A percentile compares a stretch with the other conserved stretches of the same genome.
Evolutionary conservation across 2,329 filamentous ascomycete genomes (phyloP).

Genomic region (Colletotrichum orchidophilum): DNA sequence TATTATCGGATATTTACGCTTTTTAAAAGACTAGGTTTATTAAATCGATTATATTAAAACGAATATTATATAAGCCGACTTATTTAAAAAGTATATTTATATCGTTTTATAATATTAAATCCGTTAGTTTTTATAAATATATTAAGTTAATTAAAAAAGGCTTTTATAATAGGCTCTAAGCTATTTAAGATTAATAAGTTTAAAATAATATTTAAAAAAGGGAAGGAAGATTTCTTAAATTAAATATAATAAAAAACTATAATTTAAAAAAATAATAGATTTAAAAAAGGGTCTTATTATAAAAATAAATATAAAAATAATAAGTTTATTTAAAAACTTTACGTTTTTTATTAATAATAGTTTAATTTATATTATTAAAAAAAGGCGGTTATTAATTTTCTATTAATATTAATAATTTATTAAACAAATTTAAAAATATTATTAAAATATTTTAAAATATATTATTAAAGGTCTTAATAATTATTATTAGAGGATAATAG

Average conservation of each 20-base stretch:
- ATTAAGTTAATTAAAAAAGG: slow-evolving; percentile 14
- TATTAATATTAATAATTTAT: too few relatives aligned
- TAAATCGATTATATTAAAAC: slow-evolving; percentile 28
- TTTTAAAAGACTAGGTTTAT: background rate
- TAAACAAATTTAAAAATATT: too few relatives aligned
- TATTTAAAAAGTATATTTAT: slow-evolving; percentile 7
- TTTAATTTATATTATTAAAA: background rate
- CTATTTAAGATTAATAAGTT: slow-evolving; percentile 12
- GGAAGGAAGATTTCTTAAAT: background rate
- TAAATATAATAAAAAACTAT: background rate
- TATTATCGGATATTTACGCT: slow-evolving; percentile 5
- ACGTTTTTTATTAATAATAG: background rate
- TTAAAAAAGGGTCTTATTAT: background rate
- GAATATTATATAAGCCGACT: slow-evolving; percentile 18
- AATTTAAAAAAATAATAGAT: background rate
- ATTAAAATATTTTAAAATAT: too few relatives aligned
- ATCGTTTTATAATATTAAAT: slow-evolving; percentile 16
- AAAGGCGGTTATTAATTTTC: too few relatives aligned
- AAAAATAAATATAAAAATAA: background rate
- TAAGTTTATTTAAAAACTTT: background rate
- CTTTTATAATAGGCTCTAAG: slow-evolving; percentile 19
- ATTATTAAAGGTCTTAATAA: too few relatives aligned
- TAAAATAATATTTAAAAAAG: background rate
- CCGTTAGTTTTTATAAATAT: slow-evolving; percentile 13
- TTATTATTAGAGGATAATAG: too few relatives aligned